Evolutionary conservation across 2,329 filamentous ascomycete genomes (phyloP).

Genomic region (Penicillium sp.): DNA sequence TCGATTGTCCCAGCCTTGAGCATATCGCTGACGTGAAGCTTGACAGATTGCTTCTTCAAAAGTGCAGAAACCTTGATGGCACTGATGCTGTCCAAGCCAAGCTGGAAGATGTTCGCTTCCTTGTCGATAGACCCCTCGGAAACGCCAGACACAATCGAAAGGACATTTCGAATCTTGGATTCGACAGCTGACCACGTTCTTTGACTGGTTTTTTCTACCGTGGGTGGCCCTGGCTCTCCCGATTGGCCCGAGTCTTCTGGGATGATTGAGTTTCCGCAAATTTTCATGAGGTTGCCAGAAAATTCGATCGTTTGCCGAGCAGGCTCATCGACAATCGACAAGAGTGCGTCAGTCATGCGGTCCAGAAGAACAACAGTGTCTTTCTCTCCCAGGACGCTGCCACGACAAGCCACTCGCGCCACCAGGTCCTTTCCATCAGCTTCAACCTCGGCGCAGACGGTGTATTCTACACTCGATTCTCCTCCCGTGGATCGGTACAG

Average conservation of each 20-base stretch:
- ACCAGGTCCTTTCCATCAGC: conserved; percentile 55
- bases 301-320: conserved; percentile 59
- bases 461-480: conserved; percentile 73
- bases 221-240: not conserved
- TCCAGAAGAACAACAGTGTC: conserved; percentile 57
- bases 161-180: conserved; percentile 47
- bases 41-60: conserved; percentile 63
- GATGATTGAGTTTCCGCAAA: conserved; percentile 61
- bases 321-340: conserved; percentile 55
- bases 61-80: conserved; percentile 79
- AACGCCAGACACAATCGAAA: conserved; percentile 62
- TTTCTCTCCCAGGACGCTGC: conserved; percentile 51
- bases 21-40: conserved; percentile 70
- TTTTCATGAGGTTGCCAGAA: conserved; percentile 54
- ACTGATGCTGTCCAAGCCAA: conserved; percentile 89
- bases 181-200: conserved; percentile 38
- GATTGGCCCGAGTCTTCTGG: conserved; percentile 12
- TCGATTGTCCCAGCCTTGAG: conserved; percentile 65
- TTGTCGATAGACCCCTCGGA: conserved; percentile 60
- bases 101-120: conserved; percentile 71
- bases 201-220: not conserved
- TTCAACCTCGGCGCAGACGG: conserved; percentile 81
- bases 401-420: conserved; percentile 74
- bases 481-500: conserved; percentile 67
- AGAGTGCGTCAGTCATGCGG: conserved; percentile 62